Evolutionary conservation across 345 rosid genomes (phyloP), one percentile per base, ranked within the genome.

Genomic region (Populus simonii): DNA sequence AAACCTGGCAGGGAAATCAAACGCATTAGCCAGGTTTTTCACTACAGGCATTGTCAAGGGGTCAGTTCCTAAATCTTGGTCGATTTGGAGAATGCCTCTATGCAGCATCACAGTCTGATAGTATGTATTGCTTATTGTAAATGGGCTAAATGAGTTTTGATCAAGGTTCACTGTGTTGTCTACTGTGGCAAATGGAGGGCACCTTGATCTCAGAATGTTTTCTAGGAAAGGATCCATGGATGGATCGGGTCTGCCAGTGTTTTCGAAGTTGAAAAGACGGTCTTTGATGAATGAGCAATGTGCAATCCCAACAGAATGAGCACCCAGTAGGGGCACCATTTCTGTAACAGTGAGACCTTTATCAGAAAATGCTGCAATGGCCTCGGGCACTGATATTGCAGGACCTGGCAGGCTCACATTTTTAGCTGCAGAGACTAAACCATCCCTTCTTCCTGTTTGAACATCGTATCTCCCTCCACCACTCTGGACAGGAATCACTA

Each of bases 281-380:
- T 89, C 80, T 45, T 33, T 69, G 70, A 89, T 61, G 81, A 85
- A 61, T 0, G 88, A 83, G 76, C 90, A 90, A 59, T 88, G 90
- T 36, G 83, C 16, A 9, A 82, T 86, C 12, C 91, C 92, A 66
- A 88, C 86, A 1, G 90, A 83, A 75, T 89, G 92, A 20, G 91
- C 92, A 36, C 92, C 92, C n/a, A n/a, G n/a, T n/a, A n/a, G n/a
- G n/a, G n/a, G n/a, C n/a, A n/a, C n/a, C n/a, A n/a, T n/a, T n/a
- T n/a, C n/a, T n/a, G n/a, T n/a, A n/a, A n/a, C n/a, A n/a, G n/a
- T n/a, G n/a, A n/a, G n/a, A n/a, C n/a, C n/a, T n/a, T n/a, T n/a
- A n/a, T n/a, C n/a, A n/a, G n/a, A n/a, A n/a, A n/a, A n/a, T n/a
- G n/a, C n/a, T n/a, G n/a, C n/a, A n/a, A n/a, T n/a, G n/a, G n/a